phyloP scores from a whole-genome alignment of 2,329 filamentous ascomycete genomes.

The Colletotrichum simmondsii region DNA sequence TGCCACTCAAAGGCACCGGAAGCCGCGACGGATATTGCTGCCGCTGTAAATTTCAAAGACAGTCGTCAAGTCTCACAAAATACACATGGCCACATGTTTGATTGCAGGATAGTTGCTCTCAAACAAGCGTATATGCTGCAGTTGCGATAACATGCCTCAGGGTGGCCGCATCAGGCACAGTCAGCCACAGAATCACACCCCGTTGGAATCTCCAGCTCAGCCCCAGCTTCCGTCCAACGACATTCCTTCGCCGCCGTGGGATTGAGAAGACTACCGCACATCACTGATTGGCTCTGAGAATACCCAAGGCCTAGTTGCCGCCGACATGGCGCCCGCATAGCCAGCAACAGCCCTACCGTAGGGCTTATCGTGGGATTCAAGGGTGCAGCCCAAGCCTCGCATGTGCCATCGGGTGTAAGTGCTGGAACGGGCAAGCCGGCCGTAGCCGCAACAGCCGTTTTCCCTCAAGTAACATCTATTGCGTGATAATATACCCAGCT shows the following conservation, averaged over 20 bases:
- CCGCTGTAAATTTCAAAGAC: not conserved
- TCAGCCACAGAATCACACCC: not conserved
- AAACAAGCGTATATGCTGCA: not conserved
- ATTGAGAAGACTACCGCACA: not conserved
- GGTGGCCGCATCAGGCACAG: not conserved
- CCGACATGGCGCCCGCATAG: not conserved
- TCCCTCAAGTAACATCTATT: not conserved
- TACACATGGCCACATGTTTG: not conserved
- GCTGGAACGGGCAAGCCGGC: not conserved
- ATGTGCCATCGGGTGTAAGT: not conserved
- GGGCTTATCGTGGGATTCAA: conserved; percentile 1
- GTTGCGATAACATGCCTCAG: not conserved
- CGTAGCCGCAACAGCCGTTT: not conserved
- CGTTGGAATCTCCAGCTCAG: not conserved
- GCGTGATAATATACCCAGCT: not conserved
- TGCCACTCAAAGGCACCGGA: not conserved
- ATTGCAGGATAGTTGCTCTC: not conserved
- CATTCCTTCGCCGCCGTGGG: not conserved
- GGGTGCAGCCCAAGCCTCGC: not conserved
- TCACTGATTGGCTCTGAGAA: not conserved
- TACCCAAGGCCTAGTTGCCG: not conserved
- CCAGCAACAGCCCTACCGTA: conserved; percentile 6
- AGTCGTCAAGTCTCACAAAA: not conserved
- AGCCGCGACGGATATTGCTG: not conserved
- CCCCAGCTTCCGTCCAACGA: not conserved